Percentiles rank a stretch among this genome's conserved stretches.
Evolutionary conservation across 306 rosid genomes (phyloP).

Genomic region (Begonia peltatifolia): DNA sequence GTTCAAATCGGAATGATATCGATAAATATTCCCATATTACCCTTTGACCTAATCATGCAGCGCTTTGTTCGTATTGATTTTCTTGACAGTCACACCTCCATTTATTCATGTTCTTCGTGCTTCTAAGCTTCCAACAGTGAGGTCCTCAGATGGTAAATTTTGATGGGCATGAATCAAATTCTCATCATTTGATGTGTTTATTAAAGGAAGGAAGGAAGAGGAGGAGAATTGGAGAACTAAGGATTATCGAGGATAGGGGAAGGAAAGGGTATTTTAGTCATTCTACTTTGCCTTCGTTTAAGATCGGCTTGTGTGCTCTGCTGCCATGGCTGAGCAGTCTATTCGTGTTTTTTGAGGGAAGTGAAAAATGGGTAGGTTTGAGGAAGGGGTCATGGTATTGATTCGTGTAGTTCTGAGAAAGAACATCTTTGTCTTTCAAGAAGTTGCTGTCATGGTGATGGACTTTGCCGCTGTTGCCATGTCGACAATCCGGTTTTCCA

Average conservation of each 20-base stretch:
- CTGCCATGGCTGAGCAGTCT: too few species aligned
- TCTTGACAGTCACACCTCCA: not conserved
- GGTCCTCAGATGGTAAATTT: too few species aligned
- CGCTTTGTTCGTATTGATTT: not conserved
- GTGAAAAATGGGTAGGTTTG: conserved; percentile 18
- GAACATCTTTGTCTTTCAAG: conserved; percentile 28
- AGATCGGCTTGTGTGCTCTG: too few species aligned
- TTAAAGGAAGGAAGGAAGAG: not conserved
- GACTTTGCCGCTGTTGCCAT: conserved; percentile 24
- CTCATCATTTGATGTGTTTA: too few species aligned
- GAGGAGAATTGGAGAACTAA: not conserved
- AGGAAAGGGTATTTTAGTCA: not conserved
- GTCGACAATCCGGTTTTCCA: conserved; percentile 31
- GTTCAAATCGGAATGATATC: too few species aligned
- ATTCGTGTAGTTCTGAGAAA: conserved; percentile 35
- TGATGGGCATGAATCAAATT: too few species aligned
- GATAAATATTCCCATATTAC: too few species aligned
- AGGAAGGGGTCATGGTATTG: conserved; percentile 17
- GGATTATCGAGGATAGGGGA: not conserved
- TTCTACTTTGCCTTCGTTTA: too few species aligned
- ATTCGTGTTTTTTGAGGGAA: not conserved
- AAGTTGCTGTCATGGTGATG: conserved; percentile 19
- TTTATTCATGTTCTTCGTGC: not conserved
- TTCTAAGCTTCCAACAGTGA: too few species aligned
- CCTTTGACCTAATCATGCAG: too few species aligned